Base-by-base conservation (phyloP, 2,329 filamentous ascomycete species). In the Penicillium brevicompactum region DNA sequence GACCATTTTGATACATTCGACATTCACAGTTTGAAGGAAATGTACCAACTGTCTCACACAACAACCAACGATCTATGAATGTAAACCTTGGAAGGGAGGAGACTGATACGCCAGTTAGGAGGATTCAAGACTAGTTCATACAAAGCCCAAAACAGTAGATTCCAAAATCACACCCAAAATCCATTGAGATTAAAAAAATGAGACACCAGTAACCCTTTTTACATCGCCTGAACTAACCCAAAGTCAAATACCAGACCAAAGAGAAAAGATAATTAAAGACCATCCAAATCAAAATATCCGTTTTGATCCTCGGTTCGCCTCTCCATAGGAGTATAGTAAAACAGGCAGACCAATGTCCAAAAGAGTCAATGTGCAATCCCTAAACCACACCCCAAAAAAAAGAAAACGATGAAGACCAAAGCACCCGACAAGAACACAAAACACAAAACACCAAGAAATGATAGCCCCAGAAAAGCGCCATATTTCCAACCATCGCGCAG, bases 371-470 rank as follows among this genome's bases (percentile, higher is more conserved):
- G 57, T 49, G 48, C 50, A 59, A 38, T 48, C 46, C 37, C 47
- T 38, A n/a, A 49, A 27, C 34, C 54, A 41, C 16, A 24, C 34
- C 47, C 40, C 38, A 27, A 24, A 42, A 51, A 18, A 40, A 49
- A 50, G 24, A 49, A 45, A 46, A 31, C 16, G 47, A 44, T 31
- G 38, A 45, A 37, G 44, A 50, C 45, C 55, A 37, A 41, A 30
- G 46, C 46, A 53, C 43, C 51, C 40, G 46, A 55, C 42, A 49
- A 47, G 45, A 47, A 51, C 13, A 24, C 27, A 18, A 32, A 37
- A 45, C 8, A n/a, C 14, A 41, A 46, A 58, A 58, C 56, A 60
- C 58, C 58, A 48, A 58, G 50, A 60, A 58, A 58, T 53, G 56
- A 53, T 34, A 53, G 48, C 40, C 42, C 51, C 52, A 41, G 53